Evolutionary conservation across 169 alveolate species (phyloP), one percentile per base, ranked within the genome.

Genomic region (Theileria annulata): DNA sequence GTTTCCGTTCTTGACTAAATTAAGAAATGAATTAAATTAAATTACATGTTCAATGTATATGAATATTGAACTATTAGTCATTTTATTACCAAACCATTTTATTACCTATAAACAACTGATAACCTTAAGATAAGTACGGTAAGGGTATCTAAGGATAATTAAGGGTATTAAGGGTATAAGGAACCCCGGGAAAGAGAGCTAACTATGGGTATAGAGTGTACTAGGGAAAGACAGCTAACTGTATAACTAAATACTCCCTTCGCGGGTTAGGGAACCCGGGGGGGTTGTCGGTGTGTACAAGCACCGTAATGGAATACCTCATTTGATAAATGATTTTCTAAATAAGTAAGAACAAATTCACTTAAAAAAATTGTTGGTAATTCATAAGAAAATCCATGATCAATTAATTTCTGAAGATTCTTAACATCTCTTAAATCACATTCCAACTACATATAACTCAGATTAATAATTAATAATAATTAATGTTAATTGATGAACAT

Each of bases 301-400:
- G n/a, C n/a, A n/a, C n/a, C n/a, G n/a, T n/a, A n/a, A n/a, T n/a
- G n/a, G n/a, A n/a, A n/a, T n/a, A 79, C 87, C 79, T 47, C 70
- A 35, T 79, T 79, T 60, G 78, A 63, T 1, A 27, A 23, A 10
- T 51, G 71, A 9, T 63, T 67, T 27, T 59, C 73, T 23, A 79
- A 47, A 37, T 79, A 79, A 17, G 72, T 73, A 6, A 79, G 80
- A 47, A 66, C 35, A 23, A 30, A 79, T 58, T 79, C 87, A 25
- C 81, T 79, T 17, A 79, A 66, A 68, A 79, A 79, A 21, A 79
- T 33, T 19, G 87, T 79, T 67, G 79, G 35, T 31, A 59, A 30
- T 9, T 59, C 68, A 31, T 28, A 31, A 59, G 68, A 59, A 28
- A 67, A 67, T 58, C 47, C 31, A 8, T 67, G 59, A 23, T 17